Evolutionary conservation across 768 basidiomycete genomes (phyloP).

Genomic region (Dictyophora rubrovolvata): DNA sequence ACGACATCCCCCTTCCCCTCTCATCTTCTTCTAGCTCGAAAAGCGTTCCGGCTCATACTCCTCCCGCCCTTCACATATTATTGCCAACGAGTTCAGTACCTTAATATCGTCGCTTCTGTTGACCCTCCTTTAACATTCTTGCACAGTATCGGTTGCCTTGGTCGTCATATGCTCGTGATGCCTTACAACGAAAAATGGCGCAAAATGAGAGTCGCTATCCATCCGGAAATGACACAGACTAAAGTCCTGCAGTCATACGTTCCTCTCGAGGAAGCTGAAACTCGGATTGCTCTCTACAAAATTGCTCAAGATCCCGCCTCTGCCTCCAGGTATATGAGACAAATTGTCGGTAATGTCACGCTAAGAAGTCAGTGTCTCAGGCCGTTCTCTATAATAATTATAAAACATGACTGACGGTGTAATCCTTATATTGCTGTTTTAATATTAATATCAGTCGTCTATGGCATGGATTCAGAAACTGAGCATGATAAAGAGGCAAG

Average conservation of each 20-base stretch:
- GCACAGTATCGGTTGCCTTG: constrained; percentile 33
- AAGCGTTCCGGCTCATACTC: constrained; percentile 38
- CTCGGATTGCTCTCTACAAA: constrained; percentile 33
- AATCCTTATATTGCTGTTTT: too few relatives aligned
- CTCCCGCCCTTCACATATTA: constrained; percentile 36
- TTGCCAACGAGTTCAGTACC: constrained; percentile 23
- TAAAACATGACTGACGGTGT: neutral
- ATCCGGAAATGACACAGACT: neutral
- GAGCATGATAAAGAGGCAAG: neutral
- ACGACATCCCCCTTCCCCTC: neutral
- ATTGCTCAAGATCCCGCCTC: constrained; percentile 13
- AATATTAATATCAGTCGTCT: neutral
- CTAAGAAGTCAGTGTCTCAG: neutral
- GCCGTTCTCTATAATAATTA: neutral
- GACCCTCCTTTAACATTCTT: neutral
- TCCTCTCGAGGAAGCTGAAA: constrained; percentile 38
- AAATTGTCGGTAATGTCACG: neutral
- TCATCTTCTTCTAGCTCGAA: constrained; percentile 23
- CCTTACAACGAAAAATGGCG: constrained; percentile 36
- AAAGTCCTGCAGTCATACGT: constrained; percentile 29
- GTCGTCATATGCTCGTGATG: constrained; percentile 36
- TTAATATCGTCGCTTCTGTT: too few relatives aligned
- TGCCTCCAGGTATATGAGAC: neutral
- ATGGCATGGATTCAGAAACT: neutral
- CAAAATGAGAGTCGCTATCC: constrained; percentile 28